Percentiles rank a stretch among this genome's conserved stretches.
Evolutionary conservation across 352 stramenopile genomes (phyloP).

Genomic region (Phytophthora pisi): DNA sequence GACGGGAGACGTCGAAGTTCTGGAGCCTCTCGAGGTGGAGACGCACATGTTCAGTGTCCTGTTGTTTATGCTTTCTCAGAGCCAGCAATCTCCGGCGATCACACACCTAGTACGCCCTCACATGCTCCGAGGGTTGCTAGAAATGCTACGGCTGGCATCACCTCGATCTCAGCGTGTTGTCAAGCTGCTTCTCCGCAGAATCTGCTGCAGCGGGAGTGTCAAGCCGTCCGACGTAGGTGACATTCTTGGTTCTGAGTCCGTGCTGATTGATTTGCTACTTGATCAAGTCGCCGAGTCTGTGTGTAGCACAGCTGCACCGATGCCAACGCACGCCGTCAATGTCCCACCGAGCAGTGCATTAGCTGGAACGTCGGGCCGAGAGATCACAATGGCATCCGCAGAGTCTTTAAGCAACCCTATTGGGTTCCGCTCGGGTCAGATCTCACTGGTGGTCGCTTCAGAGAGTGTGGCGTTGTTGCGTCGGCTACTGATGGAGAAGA

Average conservation of each 20-base stretch:
- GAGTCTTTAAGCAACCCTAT: conserved; percentile 86
- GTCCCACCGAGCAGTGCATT: conserved; percentile 36
- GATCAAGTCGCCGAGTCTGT: conserved; percentile 89
- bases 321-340: conserved; percentile 61
- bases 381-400: conserved; percentile 38
- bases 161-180: conserved; percentile 83
- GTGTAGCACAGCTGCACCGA: conserved; percentile 73
- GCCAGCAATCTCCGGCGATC: conserved; percentile 60
- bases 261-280: conserved; percentile 83
- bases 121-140: conserved; percentile 75
- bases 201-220: conserved; percentile 77
- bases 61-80: conserved; percentile 84
- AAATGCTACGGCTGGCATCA: conserved; percentile 79
- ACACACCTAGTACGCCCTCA: conserved; percentile 62
- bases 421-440: conserved; percentile 81
- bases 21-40: conserved; percentile 85
- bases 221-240: conserved; percentile 67
- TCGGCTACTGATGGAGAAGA: conserved; percentile 66
- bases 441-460: conserved; percentile 76
- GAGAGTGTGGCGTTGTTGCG: conserved; percentile 85
- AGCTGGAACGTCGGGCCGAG: conserved; percentile 27
- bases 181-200: conserved; percentile 73
- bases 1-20: conserved; percentile 41
- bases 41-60: conserved; percentile 72
- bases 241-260: conserved; percentile 80